Evolutionary conservation across 768 basidiomycete genomes (phyloP).

Genomic region (Amanita fuliginea): DNA sequence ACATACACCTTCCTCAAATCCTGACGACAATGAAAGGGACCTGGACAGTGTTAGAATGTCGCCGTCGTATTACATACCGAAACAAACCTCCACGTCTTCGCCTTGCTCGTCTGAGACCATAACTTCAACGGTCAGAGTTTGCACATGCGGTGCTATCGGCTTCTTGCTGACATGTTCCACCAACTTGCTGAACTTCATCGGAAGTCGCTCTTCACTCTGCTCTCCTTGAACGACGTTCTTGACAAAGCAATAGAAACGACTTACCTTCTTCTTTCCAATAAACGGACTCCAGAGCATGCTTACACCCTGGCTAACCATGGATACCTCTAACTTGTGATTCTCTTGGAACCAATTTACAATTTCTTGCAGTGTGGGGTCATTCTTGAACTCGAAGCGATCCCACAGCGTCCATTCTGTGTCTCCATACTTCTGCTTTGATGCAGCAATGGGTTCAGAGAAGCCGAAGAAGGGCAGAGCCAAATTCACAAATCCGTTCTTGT

Average conservation of each 20-base stretch:
- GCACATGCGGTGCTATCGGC: slow-evolving; percentile 72
- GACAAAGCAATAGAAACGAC: slow-evolving; percentile 11
- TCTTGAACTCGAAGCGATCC: slow-evolving; percentile 92
- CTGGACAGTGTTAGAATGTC: slow-evolving; percentile 20
- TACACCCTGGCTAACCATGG: slow-evolving; percentile 95
- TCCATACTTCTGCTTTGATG: slow-evolving; percentile 82
- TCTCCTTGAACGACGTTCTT: background rate
- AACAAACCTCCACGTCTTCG: slow-evolving; percentile 85
- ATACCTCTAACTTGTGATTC: slow-evolving; percentile 77
- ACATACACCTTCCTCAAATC: slow-evolving; percentile 26
- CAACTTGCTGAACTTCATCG: slow-evolving; percentile 83
- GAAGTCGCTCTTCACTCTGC: slow-evolving; percentile 78
- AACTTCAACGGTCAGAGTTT: slow-evolving; percentile 83
- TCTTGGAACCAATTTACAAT: slow-evolving; percentile 77
- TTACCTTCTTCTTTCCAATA: slow-evolving; percentile 85
- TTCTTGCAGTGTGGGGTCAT: slow-evolving; percentile 80
- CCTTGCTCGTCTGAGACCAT: slow-evolving; percentile 89
- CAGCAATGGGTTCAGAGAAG: slow-evolving; percentile 94
- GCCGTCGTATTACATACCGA: background rate
- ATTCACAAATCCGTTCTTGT: slow-evolving; percentile 99
- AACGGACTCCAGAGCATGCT: slow-evolving; percentile 98
- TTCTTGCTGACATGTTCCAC: slow-evolving; percentile 95
- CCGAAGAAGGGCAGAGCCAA: slow-evolving; percentile 97
- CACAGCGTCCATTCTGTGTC: slow-evolving; percentile 92
- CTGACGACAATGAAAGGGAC: slow-evolving; percentile 77